Evolutionary conservation across 2,329 filamentous ascomycete genomes (phyloP).

Genomic region (Leptographium wingfieldii): DNA sequence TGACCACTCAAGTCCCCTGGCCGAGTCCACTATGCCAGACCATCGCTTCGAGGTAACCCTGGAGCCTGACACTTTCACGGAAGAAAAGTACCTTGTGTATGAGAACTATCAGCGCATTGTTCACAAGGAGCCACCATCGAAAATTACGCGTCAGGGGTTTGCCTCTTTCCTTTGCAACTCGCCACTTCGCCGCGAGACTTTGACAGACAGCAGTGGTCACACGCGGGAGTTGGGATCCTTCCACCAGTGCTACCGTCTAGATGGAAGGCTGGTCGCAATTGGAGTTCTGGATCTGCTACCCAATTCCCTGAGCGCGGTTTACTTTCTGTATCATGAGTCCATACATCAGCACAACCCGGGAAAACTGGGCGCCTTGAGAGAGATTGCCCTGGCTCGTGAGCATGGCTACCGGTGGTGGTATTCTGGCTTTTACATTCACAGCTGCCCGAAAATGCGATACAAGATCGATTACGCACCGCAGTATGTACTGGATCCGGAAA

Average conservation of each 20-base stretch:
- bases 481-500: conserved; percentile 58
- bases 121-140: conserved; percentile 50
- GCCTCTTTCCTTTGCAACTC: conserved; percentile 62
- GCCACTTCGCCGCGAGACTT: conserved; percentile 39
- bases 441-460: conserved; percentile 72
- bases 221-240: conserved; percentile 54
- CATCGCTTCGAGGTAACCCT: conserved; percentile 58
- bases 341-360: conserved; percentile 58
- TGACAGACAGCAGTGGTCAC: conserved; percentile 33
- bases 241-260: conserved; percentile 71
- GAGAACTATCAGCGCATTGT: conserved; percentile 64
- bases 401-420: conserved; percentile 66
- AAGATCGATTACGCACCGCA: conserved; percentile 70
- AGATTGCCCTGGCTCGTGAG: conserved; percentile 59
- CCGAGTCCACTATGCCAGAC: conserved; percentile 36
- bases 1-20: background rate
- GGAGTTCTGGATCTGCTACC: conserved; percentile 68
- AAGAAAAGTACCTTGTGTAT: conserved; percentile 64
- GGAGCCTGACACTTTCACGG: conserved; percentile 56
- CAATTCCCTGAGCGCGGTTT: conserved; percentile 66
- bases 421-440: conserved; percentile 70
- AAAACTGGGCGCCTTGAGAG: conserved; percentile 62
- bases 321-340: conserved; percentile 70
- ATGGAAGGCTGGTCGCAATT: conserved; percentile 63
- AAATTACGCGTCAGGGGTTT: conserved; percentile 52